These are phyloP conservation scores for Trichomonascaceae sp. DNA, from an alignment of 1,139 yeast species.

Conservation along the genomic window DNA sequence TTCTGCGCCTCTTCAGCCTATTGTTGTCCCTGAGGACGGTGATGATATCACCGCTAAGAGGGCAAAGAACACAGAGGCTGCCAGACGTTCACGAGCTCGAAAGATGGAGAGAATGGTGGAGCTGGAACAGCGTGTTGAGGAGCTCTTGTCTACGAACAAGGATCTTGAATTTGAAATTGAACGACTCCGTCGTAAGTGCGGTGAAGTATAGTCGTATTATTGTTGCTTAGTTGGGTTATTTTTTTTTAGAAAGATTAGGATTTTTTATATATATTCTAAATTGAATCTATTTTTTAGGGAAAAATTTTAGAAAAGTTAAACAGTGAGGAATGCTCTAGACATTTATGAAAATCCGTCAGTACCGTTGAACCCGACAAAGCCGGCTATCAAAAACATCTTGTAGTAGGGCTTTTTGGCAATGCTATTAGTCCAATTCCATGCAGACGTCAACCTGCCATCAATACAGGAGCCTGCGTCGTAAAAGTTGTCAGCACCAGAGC, in stretches of 20 bases:
- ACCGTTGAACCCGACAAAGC: constrained; percentile 73
- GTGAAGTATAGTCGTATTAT: constrained; percentile 8
- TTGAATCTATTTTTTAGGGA: not conserved
- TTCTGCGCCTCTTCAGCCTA: constrained; percentile 51
- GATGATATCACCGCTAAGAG: constrained; percentile 71
- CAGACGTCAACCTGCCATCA: constrained; percentile 69
- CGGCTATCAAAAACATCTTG: constrained; percentile 57
- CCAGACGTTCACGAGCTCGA: constrained; percentile 92
- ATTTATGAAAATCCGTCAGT: constrained; percentile 43
- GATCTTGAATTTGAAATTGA: constrained; percentile 29
- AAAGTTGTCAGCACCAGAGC: constrained; percentile 73
- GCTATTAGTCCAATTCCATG: constrained; percentile 74
- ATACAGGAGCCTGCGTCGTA: constrained; percentile 76
- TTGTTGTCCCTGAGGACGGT: constrained; percentile 45
- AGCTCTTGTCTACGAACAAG: constrained; percentile 39
- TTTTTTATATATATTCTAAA: not conserved
- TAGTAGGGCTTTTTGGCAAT: constrained; percentile 58
- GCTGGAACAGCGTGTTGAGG: constrained; percentile 75
- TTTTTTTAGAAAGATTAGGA: not conserved
- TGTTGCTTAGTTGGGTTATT: constrained; percentile 1
- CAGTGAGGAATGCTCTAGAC: not conserved
- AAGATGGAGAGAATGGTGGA: constrained; percentile 90
- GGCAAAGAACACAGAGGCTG: constrained; percentile 97
- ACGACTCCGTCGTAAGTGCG: constrained; percentile 20
- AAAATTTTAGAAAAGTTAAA: not conserved